Evolutionary conservation across 2,329 filamentous ascomycete species (phyloP).

Genomic region (Chaetomiaceae sp.): DNA sequence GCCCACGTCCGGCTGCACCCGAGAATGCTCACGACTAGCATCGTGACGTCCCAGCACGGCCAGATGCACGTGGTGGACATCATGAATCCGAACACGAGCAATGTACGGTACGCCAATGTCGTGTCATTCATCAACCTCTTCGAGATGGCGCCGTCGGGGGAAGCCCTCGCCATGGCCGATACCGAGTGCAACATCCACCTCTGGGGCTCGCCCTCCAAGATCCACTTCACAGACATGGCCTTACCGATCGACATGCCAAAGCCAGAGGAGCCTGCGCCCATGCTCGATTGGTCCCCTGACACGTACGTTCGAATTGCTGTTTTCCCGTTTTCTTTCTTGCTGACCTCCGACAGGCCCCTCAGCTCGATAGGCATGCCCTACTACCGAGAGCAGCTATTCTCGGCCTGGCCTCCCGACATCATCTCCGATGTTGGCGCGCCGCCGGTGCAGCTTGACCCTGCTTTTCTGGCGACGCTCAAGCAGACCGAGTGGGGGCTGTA

Average conservation of each 20-base stretch:
- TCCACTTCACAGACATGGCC: conserved; percentile 80
- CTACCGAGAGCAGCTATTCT: conserved; percentile 82
- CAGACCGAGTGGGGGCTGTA: conserved; percentile 71
- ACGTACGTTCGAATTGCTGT: conserved; percentile 47
- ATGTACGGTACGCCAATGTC: conserved; percentile 77
- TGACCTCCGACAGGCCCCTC: conserved; percentile 54
- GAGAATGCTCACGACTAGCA: conserved; percentile 88
- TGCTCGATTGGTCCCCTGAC: conserved; percentile 66
- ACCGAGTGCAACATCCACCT: conserved; percentile 74
- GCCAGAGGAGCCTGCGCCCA: conserved; percentile 51
- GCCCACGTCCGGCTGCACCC: conserved; percentile 97
- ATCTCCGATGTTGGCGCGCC: conserved; percentile 82
- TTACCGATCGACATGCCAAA: conserved; percentile 75
- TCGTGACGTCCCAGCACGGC: conserved; percentile 86
- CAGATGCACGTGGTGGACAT: conserved; percentile 95
- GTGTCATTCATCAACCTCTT: conserved; percentile 70
- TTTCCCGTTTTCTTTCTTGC: background rate
- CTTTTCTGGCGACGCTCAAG: conserved; percentile 64
- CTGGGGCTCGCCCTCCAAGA: conserved; percentile 82
- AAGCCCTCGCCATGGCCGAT: conserved; percentile 78
- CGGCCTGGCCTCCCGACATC: conserved; percentile 82
- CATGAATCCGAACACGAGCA: conserved; percentile 86
- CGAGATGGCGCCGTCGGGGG: conserved; percentile 82
- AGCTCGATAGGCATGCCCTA: conserved; percentile 88
- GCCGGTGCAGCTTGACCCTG: conserved; percentile 67